A percentile compares a stretch with the other conserved stretches of the same genome.
Evolutionary conservation across 116 monocot species (phyloP).

Genomic region (Dioscorea cayenensis): DNA sequence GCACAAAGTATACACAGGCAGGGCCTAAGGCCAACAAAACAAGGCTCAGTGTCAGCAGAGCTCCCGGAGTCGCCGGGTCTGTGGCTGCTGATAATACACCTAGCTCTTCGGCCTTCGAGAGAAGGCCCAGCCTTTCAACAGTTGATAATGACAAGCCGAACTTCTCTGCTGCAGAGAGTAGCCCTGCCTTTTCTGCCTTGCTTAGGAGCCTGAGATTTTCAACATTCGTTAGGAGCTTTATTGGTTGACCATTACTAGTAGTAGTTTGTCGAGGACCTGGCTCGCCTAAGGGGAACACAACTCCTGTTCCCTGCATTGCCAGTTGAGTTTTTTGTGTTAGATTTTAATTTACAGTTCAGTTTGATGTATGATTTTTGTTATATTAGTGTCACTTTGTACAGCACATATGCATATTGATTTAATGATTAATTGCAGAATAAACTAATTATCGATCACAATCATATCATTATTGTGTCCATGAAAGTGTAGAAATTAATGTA

Average conservation of each 20-base stretch:
- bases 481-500: too few species aligned
- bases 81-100: slow-evolving; percentile 78
- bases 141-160: slow-evolving; percentile 69
- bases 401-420: too few species aligned
- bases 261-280: slow-evolving; percentile 29
- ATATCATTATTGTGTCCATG: too few species aligned
- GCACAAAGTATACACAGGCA: slow-evolving; percentile 56
- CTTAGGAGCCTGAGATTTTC: slow-evolving; percentile 87
- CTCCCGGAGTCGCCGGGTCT: slow-evolving; percentile 54
- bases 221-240: slow-evolving; percentile 87
- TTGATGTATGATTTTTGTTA: too few species aligned
- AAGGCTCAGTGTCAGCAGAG: slow-evolving; percentile 54
- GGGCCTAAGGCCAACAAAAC: slow-evolving; percentile 55
- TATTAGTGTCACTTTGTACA: too few species aligned
- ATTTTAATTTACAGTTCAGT: too few species aligned
- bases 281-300: slow-evolving; percentile 63
- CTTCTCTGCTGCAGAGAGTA: slow-evolving; percentile 77
- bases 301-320: slow-evolving; percentile 47
- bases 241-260: slow-evolving; percentile 25
- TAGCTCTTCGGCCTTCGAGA: slow-evolving; percentile 88
- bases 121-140: slow-evolving; percentile 78
- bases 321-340: background rate
- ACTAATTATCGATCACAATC: too few species aligned
- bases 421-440: too few species aligned
- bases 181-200: slow-evolving; percentile 93